Percentiles rank a stretch among this genome's conserved stretches.
Conservation (phyloP, 139 green algal genomes). For the Deuterostichococcus epilithicus region DNA sequence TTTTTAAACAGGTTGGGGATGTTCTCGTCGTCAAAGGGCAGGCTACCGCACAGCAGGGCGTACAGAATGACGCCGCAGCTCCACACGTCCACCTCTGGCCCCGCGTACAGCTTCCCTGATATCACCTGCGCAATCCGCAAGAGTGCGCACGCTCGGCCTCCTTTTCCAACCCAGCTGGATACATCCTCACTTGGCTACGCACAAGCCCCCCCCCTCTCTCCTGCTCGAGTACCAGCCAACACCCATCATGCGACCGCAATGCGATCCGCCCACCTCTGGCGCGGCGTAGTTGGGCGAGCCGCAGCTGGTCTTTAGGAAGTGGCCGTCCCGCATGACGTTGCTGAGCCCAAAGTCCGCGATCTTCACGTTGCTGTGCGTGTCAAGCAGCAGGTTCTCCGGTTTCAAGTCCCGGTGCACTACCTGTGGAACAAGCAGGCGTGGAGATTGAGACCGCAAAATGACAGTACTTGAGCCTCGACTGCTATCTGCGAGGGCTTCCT, state of each 20-base stretch:
- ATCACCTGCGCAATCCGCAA: constrained; percentile 75
- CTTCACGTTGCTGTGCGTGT: constrained; percentile 86
- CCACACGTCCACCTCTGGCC: constrained; percentile 99
- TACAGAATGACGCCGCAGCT: constrained; percentile 99
- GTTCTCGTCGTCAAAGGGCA: constrained; percentile 99
- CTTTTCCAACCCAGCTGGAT: not conserved
- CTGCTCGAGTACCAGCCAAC: not conserved
- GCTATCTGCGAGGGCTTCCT: no score
- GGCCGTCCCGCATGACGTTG: constrained; percentile 98
- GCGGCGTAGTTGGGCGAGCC: constrained; percentile 98
- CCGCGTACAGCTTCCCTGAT: constrained; percentile 92
- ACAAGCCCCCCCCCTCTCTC: no score
- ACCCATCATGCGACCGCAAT: not conserved
- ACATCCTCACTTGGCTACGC: no score
- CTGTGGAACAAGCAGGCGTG: not conserved
- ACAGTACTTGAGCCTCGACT: no score
- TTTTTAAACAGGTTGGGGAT: constrained; percentile 99
- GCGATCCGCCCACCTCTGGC: constrained; percentile 70
- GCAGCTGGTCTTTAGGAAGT: constrained; percentile 98
- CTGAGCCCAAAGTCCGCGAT: constrained; percentile 96
- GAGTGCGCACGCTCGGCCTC: not conserved
- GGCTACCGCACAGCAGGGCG: constrained; percentile 92
- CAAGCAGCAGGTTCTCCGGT: constrained; percentile 92
- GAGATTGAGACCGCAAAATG: no score
- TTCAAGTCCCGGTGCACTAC: constrained; percentile 77